Percentiles rank a stretch among this genome's conserved stretches.
Evolutionary conservation across 179 eudicot genomes (phyloP).

Genomic region (Silene vulgaris): DNA sequence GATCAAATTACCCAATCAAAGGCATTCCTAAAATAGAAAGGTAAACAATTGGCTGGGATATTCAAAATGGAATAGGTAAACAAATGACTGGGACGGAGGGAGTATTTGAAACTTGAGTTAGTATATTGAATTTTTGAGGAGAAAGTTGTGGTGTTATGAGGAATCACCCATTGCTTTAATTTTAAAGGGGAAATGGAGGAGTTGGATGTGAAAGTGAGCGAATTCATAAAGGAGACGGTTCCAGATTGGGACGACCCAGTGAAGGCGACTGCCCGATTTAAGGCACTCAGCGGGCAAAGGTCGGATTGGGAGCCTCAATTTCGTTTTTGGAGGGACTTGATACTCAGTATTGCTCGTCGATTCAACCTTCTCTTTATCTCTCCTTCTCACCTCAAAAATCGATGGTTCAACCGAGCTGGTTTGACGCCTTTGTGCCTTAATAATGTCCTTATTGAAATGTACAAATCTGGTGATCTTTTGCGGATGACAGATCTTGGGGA

Average conservation of each 20-base stretch:
- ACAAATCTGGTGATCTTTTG: slow-evolving; percentile 54
- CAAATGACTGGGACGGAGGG: too few relatives aligned
- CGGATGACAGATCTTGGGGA: slow-evolving; percentile 38
- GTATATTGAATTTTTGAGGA: too few relatives aligned
- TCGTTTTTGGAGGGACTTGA: slow-evolving; percentile 75
- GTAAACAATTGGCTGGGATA: too few relatives aligned
- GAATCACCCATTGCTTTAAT: neutral
- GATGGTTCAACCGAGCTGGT: slow-evolving; percentile 74
- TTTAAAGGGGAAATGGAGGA: neutral
- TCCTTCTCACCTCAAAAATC: slow-evolving; percentile 39
- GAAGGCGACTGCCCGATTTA: slow-evolving; percentile 54
- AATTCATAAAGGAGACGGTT: slow-evolving; percentile 49
- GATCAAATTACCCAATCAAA: too few relatives aligned
- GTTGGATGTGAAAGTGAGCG: slow-evolving; percentile 27
- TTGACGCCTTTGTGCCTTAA: slow-evolving; percentile 75
- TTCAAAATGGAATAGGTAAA: too few relatives aligned
- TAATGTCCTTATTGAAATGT: slow-evolving; percentile 69
- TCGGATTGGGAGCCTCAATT: slow-evolving; percentile 74
- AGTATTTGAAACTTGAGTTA: too few relatives aligned
- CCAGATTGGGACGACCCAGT: slow-evolving; percentile 74
- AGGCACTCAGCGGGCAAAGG: slow-evolving; percentile 86
- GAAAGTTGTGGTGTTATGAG: too few relatives aligned
- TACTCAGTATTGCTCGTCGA: slow-evolving; percentile 53
- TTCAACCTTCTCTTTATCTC: slow-evolving; percentile 48
- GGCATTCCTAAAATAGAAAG: too few relatives aligned